A percentile compares a stretch with the other conserved stretches of the same genome.
phyloP scores from a whole-genome alignment of 2,329 filamentous ascomycete genomes.

The Cladosporium sp. region DNA sequence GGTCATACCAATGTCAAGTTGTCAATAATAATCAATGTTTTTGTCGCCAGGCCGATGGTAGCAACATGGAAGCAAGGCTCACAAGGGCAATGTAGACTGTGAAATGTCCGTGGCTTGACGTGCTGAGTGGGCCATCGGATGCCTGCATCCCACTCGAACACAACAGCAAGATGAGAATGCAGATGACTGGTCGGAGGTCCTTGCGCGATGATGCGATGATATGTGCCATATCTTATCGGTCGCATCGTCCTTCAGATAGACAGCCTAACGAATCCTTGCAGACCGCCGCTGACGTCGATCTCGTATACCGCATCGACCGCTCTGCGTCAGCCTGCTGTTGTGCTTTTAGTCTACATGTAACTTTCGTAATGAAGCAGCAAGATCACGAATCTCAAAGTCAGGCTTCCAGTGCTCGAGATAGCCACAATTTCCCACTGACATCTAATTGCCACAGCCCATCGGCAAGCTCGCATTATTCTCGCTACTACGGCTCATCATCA shows the following conservation, averaged over 20 bases:
- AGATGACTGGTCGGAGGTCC: background rate
- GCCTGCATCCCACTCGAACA: background rate
- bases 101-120: no score
- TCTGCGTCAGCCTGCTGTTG: background rate
- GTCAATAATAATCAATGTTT: background rate
- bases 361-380: no score
- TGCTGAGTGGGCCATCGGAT: background rate
- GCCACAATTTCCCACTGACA: background rate
- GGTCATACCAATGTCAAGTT: no score
- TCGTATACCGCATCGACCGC: background rate
- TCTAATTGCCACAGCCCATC: background rate
- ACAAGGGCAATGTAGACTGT: background rate
- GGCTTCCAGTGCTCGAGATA: no score
- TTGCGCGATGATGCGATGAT: background rate
- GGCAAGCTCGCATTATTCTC: no score
- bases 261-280: background rate
- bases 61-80: background rate
- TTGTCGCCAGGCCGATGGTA: background rate
- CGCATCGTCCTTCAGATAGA: no score
- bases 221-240: no score
- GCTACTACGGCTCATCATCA: no score
- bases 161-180: background rate
- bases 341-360: background rate
- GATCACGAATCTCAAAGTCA: no score
- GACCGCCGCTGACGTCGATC: background rate